phyloP scores from a whole-genome alignment of 169 alveolate genomes.

The Nephromyces sp. region DNA sequence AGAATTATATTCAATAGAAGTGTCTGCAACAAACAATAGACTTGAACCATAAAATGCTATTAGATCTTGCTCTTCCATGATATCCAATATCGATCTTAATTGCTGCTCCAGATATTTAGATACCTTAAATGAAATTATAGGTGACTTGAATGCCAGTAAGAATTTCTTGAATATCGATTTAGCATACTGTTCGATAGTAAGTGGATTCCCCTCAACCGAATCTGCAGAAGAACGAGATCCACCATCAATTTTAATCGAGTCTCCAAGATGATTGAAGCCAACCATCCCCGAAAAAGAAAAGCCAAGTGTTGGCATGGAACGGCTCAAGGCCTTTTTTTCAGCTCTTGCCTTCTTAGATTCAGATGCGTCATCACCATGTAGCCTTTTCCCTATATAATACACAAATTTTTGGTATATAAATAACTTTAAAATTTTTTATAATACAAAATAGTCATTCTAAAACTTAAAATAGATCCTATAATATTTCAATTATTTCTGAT shows the following conservation, averaged over 20 bases:
- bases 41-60: conserved; percentile 8
- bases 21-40: conserved; percentile 7
- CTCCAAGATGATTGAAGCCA: neutral
- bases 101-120: neutral
- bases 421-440: no score
- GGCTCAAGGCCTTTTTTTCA: neutral
- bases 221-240: neutral
- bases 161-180: neutral
- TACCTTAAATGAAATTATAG: neutral
- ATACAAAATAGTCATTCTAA: no score
- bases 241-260: neutral
- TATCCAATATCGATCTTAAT: neutral
- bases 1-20: neutral
- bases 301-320: neutral
- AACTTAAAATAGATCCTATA: no score
- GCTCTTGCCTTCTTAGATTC: neutral
- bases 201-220: neutral
- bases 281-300: neutral
- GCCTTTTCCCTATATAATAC: neutral
- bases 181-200: neutral
- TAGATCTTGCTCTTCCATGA: neutral
- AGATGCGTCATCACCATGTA: neutral
- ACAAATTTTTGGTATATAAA: no score
- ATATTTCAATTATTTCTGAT: no score
- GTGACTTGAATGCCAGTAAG: neutral